Base-by-base conservation (phyloP, 768 basidiomycete genomes). In the Neoboletus subvelutipes region DNA sequence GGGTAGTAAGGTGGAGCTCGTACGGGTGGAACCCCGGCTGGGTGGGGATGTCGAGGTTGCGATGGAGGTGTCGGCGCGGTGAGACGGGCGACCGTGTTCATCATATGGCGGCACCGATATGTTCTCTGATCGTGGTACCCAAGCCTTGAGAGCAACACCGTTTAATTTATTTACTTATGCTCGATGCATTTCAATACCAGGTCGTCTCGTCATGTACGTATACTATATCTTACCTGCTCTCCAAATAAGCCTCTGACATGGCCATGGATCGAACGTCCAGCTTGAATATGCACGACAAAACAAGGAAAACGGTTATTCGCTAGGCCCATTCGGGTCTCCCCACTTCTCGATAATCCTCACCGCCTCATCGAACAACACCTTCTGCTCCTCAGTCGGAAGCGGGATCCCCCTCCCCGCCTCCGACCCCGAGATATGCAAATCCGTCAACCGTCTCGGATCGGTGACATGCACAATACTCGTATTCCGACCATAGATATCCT, bases 401-500 rank as follows among this genome's bases (percentile, higher is more conserved):
- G 80, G 78, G 1, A 60, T 48, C 61, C 83, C 83, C 8, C 22
- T 49, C 11, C 81, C 87, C 5, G 79, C 79, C 15, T 77, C 79
- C 64, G 84, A 85, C 2, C 88, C 81, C 78, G 60, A 80, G 11
- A 13, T 18, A 9, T 46, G 28, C 20, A 62, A 4, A n/a, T 51
- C 50, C n/a, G 3, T 17, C 15, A 39, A 13, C 13, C 10, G 2
- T 1, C 5, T 15, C 6, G 47, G 20, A 0, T 56, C 42, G 5
- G 51, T 81, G 8, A 73, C 76, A 74, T 82, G 86, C 7, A 79
- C 73, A 58, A 90, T 88, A 69, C 85, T 83, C 10, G 78, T 86
- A 67, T 89, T 77, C 60, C 83, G 59, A 1, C 85, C 85, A 60
- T 92, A 92, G 52, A 91, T 85, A 65, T 92, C 89, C 69, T 87